Conservation (phyloP, 2,329 filamentous ascomycete species). For the Zasmidium citrigriseum region DNA sequence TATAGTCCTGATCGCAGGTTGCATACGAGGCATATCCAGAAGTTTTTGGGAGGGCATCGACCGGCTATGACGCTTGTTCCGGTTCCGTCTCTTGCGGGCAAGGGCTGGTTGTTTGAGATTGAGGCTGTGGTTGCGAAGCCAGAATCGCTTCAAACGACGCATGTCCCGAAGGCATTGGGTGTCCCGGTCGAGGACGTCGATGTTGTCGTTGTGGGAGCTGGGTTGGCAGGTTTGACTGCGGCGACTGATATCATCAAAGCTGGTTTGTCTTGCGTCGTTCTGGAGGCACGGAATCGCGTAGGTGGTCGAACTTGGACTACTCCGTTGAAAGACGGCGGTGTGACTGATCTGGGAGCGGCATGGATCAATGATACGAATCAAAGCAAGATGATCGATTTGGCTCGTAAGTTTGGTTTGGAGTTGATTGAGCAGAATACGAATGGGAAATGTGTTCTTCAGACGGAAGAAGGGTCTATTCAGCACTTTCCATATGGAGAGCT, state of each 20-base stretch:
- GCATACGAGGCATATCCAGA: slow-evolving; percentile 42
- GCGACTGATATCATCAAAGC: slow-evolving; percentile 23
- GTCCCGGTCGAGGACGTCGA: slow-evolving; percentile 14
- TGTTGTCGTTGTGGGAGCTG: slow-evolving; percentile 31
- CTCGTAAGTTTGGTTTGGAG: slow-evolving; percentile 42
- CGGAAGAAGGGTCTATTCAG: slow-evolving; percentile 33
- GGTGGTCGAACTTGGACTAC: slow-evolving; percentile 47
- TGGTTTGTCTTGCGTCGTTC: slow-evolving; percentile 26
- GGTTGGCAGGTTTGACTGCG: slow-evolving; percentile 29
- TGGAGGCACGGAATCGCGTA: slow-evolving; percentile 32
- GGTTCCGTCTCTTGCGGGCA: slow-evolving; percentile 42
- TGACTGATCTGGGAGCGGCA: slow-evolving; percentile 56
- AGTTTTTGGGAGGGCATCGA: slow-evolving; percentile 42
- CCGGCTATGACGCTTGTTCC: slow-evolving; percentile 48
- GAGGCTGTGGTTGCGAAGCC: slow-evolving; percentile 42
- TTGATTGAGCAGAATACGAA: slow-evolving; percentile 50
- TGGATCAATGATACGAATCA: slow-evolving; percentile 62
- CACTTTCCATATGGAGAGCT: slow-evolving; percentile 35
- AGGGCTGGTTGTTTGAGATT: slow-evolving; percentile 47
- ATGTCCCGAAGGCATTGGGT: slow-evolving; percentile 20
- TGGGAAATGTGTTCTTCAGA: slow-evolving; percentile 46
- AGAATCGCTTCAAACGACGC: slow-evolving; percentile 25
- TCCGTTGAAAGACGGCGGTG: slow-evolving; percentile 35
- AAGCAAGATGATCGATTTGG: slow-evolving; percentile 44
- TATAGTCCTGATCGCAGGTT: slow-evolving; percentile 41